Conservation (phyloP, 768 basidiomycete genomes). For the Candolleomyces aberdarensis region DNA sequence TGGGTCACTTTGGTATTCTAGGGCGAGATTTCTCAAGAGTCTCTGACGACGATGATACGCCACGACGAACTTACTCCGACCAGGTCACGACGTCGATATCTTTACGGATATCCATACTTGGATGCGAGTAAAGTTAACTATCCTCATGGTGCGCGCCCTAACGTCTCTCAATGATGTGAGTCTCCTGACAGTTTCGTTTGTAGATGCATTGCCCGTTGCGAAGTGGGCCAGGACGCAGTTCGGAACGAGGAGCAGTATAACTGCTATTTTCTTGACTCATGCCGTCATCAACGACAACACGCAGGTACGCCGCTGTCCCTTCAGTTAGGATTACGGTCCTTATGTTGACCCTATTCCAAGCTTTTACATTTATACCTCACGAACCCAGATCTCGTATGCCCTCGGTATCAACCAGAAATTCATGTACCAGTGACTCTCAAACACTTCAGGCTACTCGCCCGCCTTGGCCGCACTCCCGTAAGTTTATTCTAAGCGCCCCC, state of each 20-base stretch:
- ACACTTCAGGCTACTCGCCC: slow-evolving; percentile 74
- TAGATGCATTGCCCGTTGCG: slow-evolving; percentile 58
- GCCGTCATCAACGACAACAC: slow-evolving; percentile 66
- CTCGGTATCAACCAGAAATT: not conserved
- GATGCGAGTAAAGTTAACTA: slow-evolving; percentile 54
- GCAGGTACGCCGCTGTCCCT: slow-evolving; percentile 23
- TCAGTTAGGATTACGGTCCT: not conserved
- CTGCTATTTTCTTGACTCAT: slow-evolving; percentile 70
- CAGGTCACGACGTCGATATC: slow-evolving; percentile 53
- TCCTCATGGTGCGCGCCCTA: slow-evolving; percentile 45
- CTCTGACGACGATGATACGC: slow-evolving; percentile 68
- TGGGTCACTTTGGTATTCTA: slow-evolving; percentile 21
- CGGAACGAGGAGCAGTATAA: slow-evolving; percentile 52
- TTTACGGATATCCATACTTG: slow-evolving; percentile 40
- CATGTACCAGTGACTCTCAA: slow-evolving; percentile 72
- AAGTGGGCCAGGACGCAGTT: slow-evolving; percentile 58
- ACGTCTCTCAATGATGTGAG: not conserved
- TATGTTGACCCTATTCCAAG: slow-evolving; percentile 4
- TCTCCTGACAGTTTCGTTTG: not conserved
- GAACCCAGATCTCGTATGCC: not conserved
- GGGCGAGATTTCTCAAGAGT: slow-evolving; percentile 74
- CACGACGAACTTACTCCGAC: slow-evolving; percentile 65
- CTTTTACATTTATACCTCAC: slow-evolving; percentile 17
- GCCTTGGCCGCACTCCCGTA: slow-evolving; percentile 59
- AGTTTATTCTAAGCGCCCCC: slow-evolving; percentile 18